Percentiles rank a stretch among this genome's conserved stretches.
These are phyloP conservation scores for Inosperma sp. DNA, from an alignment of 768 basidiomycete species.

Conservation along the genomic window DNA sequence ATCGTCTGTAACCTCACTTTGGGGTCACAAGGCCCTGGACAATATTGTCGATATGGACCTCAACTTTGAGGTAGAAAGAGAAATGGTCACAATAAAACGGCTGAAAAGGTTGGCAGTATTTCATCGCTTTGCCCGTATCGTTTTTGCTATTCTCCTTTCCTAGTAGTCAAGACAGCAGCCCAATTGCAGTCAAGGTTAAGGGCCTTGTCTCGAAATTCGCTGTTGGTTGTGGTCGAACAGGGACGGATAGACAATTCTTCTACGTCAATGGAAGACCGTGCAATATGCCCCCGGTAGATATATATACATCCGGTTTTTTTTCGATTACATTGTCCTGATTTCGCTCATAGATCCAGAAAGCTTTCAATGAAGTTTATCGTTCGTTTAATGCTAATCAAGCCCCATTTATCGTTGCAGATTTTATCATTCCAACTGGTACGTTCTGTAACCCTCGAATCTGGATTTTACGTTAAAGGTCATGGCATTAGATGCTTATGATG, in stretches of 20 bases:
- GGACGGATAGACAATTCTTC: constrained; percentile 86
- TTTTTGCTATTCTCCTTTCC: neutral
- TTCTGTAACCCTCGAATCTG: constrained; percentile 7
- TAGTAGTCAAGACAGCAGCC: constrained; percentile 18
- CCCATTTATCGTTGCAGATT: constrained; percentile 81
- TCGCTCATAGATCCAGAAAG: constrained; percentile 67
- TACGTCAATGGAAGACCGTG: constrained; percentile 92
- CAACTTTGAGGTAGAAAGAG: constrained; percentile 61
- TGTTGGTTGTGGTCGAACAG: constrained; percentile 67
- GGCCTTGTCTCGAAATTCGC: constrained; percentile 85
- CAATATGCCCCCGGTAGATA: constrained; percentile 60
- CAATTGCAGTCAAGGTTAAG: constrained; percentile 50
- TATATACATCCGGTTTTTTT: neutral
- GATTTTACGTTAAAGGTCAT: neutral
- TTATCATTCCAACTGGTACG: constrained; percentile 75
- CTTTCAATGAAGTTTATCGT: constrained; percentile 89
- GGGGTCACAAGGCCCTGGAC: constrained; percentile 79
- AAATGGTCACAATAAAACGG: constrained; percentile 45
- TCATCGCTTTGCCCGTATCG: neutral
- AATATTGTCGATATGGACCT: constrained; percentile 72
- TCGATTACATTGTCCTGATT: neutral
- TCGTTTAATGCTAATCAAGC: constrained; percentile 68
- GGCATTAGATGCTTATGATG: constrained; percentile 67
- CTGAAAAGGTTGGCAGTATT: constrained; percentile 23
- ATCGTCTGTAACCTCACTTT: constrained; percentile 67